Percentiles rank a stretch among this genome's conserved stretches.
Evolutionary conservation across 306 rosid genomes (phyloP).

Genomic region (Prosopis cineraria): DNA sequence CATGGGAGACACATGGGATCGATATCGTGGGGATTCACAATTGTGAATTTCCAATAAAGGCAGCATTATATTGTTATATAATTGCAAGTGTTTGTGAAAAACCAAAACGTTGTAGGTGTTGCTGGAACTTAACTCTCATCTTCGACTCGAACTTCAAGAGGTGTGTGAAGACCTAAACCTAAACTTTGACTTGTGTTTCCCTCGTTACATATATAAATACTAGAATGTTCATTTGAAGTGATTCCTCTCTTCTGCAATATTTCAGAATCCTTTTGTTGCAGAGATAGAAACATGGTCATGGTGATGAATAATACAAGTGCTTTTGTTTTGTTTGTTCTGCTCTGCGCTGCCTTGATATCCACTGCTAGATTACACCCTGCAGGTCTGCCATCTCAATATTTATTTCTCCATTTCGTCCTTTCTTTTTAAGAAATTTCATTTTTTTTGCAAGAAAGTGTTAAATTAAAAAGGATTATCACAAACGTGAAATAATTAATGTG

Average conservation of each 20-base stretch:
- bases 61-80: background rate
- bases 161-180: conserved; percentile 23
- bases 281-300: too few relatives aligned
- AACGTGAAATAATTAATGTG: background rate
- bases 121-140: conserved; percentile 37
- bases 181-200: conserved; percentile 28
- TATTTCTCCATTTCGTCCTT: background rate
- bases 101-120: conserved; percentile 36
- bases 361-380: conserved; percentile 35
- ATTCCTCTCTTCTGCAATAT: conserved; percentile 28
- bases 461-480: too few relatives aligned
- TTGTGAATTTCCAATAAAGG: conserved; percentile 11
- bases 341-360: conserved; percentile 39
- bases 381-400: conserved; percentile 12
- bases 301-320: conserved; percentile 1
- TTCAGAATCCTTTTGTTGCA: background rate
- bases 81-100: conserved; percentile 11
- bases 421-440: background rate
- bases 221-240: conserved; percentile 26
- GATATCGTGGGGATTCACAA: conserved; percentile 24
- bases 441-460: background rate
- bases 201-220: conserved; percentile 3
- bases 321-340: conserved; percentile 27
- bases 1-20: conserved; percentile 20
- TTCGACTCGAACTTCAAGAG: conserved; percentile 33